A percentile compares a stretch with the other conserved stretches of the same genome.
phyloP scores from a whole-genome alignment of 2,329 filamentous ascomycete genomes.

The Penicillium sp. region DNA sequence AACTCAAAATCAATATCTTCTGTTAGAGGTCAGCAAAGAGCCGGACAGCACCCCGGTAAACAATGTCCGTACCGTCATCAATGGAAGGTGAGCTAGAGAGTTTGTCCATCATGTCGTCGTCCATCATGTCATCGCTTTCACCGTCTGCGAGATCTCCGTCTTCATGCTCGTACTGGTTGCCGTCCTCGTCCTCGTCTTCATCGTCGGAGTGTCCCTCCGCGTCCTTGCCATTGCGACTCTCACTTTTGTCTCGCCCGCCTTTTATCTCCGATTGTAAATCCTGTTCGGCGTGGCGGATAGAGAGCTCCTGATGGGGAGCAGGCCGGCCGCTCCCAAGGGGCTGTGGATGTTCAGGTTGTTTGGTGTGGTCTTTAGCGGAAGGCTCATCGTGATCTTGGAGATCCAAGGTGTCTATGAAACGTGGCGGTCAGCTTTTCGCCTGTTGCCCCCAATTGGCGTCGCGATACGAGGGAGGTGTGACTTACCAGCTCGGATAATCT shows the following conservation, averaged over 20 bases:
- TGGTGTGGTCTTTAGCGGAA: constrained; percentile 78
- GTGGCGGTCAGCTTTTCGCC: constrained; percentile 13
- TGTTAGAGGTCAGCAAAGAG: constrained; percentile 74
- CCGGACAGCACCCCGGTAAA: not conserved
- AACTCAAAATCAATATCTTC: constrained; percentile 99
- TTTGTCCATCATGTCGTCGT: constrained; percentile 96
- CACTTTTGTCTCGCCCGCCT: constrained; percentile 61
- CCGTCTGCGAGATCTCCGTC: constrained; percentile 63
- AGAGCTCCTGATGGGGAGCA: constrained; percentile 81
- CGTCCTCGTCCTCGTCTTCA: constrained; percentile 23
- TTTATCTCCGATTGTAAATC: constrained; percentile 73
- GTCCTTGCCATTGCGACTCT: constrained; percentile 35
- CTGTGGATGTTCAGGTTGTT: constrained; percentile 54
- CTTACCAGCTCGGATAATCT: constrained; percentile 50
- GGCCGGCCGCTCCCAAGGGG: constrained; percentile 57
- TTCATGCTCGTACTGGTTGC: constrained; percentile 29
- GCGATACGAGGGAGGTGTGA: not conserved
- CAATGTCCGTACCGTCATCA: constrained; percentile 81
- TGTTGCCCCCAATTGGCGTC: constrained; percentile 1
- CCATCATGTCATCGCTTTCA: constrained; percentile 69
- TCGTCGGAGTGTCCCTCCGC: constrained; percentile 37
- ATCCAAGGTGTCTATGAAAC: constrained; percentile 79
- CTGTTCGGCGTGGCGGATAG: constrained; percentile 76
- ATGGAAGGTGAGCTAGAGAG: constrained; percentile 99
- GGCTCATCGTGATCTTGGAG: constrained; percentile 81